phyloP scores from a whole-genome alignment of 345 rosid species.

The Nasturtium officinale region DNA sequence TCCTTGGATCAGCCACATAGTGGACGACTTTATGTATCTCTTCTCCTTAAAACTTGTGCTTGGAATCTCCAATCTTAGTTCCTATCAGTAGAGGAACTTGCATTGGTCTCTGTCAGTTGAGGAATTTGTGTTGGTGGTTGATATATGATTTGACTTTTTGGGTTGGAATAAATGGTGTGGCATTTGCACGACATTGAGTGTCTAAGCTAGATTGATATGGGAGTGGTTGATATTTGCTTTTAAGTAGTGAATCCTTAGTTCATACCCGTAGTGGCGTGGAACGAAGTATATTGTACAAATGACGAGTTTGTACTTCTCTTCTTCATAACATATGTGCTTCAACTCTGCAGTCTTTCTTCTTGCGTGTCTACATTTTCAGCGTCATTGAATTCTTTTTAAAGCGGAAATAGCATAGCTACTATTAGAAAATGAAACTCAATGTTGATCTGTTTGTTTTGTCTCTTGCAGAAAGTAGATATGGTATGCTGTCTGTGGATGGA shows the following conservation, averaged over 20 bases:
- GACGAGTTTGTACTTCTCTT: not conserved
- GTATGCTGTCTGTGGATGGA: slow-evolving; percentile 14
- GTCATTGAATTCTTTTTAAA: not conserved
- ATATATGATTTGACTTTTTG: not conserved
- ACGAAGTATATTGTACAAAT: not conserved
- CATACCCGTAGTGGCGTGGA: not conserved
- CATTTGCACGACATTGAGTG: not conserved
- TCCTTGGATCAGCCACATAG: not conserved
- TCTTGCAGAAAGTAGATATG: slow-evolving; percentile 23
- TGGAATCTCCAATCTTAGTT: no score
- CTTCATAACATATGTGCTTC: slow-evolving; percentile 2
- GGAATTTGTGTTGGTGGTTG: not conserved
- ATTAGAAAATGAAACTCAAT: not conserved
- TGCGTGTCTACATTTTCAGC: not conserved
- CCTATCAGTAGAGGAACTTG: not conserved
- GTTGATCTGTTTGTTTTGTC: slow-evolving; percentile 8
- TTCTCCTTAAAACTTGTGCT: not conserved
- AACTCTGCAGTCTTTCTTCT: not conserved
- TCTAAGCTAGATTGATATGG: not conserved
- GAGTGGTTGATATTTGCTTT: not conserved
- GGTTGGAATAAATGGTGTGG: not conserved
- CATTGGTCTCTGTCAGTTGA: not conserved
- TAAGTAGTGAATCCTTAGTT: not conserved
- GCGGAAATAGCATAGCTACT: not conserved
- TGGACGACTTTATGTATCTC: slow-evolving; percentile 6